A percentile compares a stretch with the other conserved stretches of the same genome.
These are phyloP conservation scores for Arbutus unedo DNA, from an alignment of 148 eudicot genomes.

Conservation along the genomic window DNA sequence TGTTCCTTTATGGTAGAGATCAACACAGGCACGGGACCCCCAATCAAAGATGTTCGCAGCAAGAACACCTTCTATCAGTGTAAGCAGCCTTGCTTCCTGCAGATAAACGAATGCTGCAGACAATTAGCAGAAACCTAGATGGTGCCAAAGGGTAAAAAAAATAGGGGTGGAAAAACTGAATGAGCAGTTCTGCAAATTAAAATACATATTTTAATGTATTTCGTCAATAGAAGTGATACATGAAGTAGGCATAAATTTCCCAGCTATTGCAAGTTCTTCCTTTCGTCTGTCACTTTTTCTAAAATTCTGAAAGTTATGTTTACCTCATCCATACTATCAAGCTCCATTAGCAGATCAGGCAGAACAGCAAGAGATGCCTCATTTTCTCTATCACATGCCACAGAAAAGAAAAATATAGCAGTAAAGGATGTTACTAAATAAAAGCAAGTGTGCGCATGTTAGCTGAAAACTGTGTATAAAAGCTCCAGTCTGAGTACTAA, in stretches of 20 bases:
- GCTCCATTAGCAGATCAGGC: slow-evolving; percentile 81
- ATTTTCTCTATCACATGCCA: slow-evolving; percentile 62
- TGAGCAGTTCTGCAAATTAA: not conserved
- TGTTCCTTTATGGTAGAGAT: slow-evolving; percentile 94
- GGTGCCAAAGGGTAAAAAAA: not conserved
- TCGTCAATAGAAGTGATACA: not conserved
- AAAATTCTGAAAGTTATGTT: not conserved
- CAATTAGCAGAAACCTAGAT: not conserved
- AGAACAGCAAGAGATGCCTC: slow-evolving; percentile 98
- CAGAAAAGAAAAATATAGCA: not conserved
- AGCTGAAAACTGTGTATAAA: not conserved
- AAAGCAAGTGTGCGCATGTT: not conserved
- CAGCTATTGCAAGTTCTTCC: not conserved
- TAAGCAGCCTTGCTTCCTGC: slow-evolving; percentile 77
- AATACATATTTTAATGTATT: not conserved
- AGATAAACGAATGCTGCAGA: slow-evolving; percentile 18
- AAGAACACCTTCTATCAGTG: slow-evolving; percentile 91
- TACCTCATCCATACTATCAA: slow-evolving; percentile 93
- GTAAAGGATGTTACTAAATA: not conserved
- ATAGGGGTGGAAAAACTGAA: not conserved
- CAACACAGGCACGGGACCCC: slow-evolving; percentile 99
- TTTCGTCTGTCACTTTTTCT: not conserved
- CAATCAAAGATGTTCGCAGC: slow-evolving; percentile 99
- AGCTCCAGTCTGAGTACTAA: not conserved
- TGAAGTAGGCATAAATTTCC: not conserved